phyloP scores from a whole-genome alignment of 2,329 filamentous ascomycete genomes.

The Fusarium torreyae region DNA sequence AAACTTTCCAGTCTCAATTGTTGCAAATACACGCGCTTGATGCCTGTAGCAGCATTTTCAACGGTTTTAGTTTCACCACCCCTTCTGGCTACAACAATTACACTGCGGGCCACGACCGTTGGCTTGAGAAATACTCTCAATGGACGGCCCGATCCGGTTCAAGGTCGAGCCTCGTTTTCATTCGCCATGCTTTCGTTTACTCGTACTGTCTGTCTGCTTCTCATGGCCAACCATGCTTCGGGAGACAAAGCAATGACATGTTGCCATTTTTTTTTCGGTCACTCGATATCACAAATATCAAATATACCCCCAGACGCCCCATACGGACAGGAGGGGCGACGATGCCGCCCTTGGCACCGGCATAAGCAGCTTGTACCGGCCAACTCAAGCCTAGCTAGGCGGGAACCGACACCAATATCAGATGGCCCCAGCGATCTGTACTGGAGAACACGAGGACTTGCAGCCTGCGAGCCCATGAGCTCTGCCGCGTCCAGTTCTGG shows the following conservation, averaged over 20 bases:
- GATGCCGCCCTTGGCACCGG: slow-evolving; percentile 24
- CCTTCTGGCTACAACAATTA: slow-evolving; percentile 40
- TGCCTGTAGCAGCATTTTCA: slow-evolving; percentile 35
- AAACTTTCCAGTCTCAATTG: slow-evolving; percentile 29
- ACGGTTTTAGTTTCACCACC: slow-evolving; percentile 47
- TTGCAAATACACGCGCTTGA: slow-evolving; percentile 38
- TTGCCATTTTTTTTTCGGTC: slow-evolving; percentile 12
- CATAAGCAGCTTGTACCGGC: slow-evolving; percentile 35
- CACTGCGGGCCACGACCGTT: slow-evolving; percentile 38
- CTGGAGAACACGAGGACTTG: slow-evolving; percentile 47
- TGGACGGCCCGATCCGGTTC: slow-evolving; percentile 52
- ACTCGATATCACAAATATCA: slow-evolving; percentile 17
- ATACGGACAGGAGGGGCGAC: slow-evolving; percentile 25
- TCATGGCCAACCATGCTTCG: slow-evolving; percentile 22
- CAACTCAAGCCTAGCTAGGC: slow-evolving; percentile 34
- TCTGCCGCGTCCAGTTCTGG: slow-evolving; percentile 37
- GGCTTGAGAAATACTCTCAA: slow-evolving; percentile 34
- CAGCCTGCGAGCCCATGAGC: slow-evolving; percentile 36
- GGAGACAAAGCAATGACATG: slow-evolving; percentile 34
- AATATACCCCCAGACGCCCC: slow-evolving; percentile 19
- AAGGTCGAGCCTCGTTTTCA: slow-evolving; percentile 37
- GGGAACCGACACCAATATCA: slow-evolving; percentile 42
- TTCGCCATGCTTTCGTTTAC: slow-evolving; percentile 46
- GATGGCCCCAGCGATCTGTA: slow-evolving; percentile 35
- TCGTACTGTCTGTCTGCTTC: slow-evolving; percentile 29